phyloP scores from a whole-genome alignment of 2,329 filamentous ascomycete genomes.

The Exophiala bonariae region DNA sequence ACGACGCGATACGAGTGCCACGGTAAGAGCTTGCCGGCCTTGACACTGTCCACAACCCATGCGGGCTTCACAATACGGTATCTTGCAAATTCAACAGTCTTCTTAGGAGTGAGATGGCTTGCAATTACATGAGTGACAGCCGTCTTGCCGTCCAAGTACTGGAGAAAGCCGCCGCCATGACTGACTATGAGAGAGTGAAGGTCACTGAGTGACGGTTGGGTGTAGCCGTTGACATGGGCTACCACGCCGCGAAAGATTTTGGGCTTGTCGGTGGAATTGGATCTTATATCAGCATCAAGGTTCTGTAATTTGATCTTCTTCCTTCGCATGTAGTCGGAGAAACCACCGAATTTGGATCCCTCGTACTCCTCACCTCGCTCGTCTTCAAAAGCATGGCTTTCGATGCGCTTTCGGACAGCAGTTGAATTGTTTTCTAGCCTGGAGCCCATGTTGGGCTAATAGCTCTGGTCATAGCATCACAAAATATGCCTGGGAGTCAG shows the following conservation, averaged over 20 bases:
- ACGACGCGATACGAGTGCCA: conserved; percentile 85
- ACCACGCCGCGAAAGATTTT: conserved; percentile 89
- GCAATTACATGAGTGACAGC: conserved; percentile 95
- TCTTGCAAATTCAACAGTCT: conserved; percentile 79
- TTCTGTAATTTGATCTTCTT: conserved; percentile 99
- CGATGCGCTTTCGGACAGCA: conserved; percentile 63
- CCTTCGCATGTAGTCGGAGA: conserved; percentile 85
- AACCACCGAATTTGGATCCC: conserved; percentile 81
- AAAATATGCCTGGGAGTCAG: no score
- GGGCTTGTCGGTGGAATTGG: conserved; percentile 67
- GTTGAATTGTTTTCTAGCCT: conserved; percentile 60
- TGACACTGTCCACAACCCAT: conserved; percentile 89
- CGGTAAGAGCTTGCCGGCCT: conserved; percentile 75
- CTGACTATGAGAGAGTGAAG: conserved; percentile 84
- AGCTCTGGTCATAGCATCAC: conserved; percentile 19
- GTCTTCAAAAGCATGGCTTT: conserved; percentile 70
- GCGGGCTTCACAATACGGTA: conserved; percentile 93
- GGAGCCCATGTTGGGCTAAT: conserved; percentile 57
- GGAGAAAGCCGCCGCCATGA: conserved; percentile 91
- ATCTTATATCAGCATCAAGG: conserved; percentile 77
- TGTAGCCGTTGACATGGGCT: conserved; percentile 92
- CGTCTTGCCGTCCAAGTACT: conserved; percentile 93
- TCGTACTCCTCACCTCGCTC: conserved; percentile 91
- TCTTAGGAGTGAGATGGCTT: conserved; percentile 86
- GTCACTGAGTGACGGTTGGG: conserved; percentile 86